Conservation (phyloP, 345 rosid genomes). For the Raphanus raphanistrum region DNA sequence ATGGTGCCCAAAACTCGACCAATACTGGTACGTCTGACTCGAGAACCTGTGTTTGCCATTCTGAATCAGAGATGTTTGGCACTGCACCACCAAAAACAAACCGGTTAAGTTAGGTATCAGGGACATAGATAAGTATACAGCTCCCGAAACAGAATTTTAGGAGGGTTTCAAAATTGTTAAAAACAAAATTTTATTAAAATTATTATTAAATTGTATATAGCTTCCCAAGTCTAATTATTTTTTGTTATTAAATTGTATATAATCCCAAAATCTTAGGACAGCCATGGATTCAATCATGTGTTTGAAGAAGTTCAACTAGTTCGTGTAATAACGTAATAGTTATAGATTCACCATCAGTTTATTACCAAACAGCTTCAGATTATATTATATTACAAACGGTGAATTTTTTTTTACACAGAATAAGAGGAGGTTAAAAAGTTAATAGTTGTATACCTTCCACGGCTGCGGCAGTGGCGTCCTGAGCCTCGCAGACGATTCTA, state of each 20-base stretch:
- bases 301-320: not conserved
- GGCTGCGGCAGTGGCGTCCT: constrained; percentile 38
- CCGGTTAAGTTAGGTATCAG: not conserved
- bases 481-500: constrained; percentile 31
- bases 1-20: constrained; percentile 81
- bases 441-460: constrained; percentile 29
- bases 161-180: not conserved
- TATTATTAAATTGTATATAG: not conserved
- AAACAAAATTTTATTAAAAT: not conserved
- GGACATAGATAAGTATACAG: not conserved
- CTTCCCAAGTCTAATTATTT: not conserved
- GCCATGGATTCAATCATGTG: not conserved
- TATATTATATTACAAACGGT: not conserved
- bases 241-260: not conserved
- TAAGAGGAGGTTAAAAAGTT: not conserved
- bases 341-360: not conserved
- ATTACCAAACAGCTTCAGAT: not conserved
- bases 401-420: not conserved
- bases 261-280: not conserved
- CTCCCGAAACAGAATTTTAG: not conserved
- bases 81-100: constrained; percentile 41
- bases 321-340: not conserved
- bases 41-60: constrained; percentile 68
- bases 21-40: constrained; percentile 56
- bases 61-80: constrained; percentile 47